Base-by-base conservation (phyloP, 2,329 filamentous ascomycete species). In the Xylariaceae sp. region DNA sequence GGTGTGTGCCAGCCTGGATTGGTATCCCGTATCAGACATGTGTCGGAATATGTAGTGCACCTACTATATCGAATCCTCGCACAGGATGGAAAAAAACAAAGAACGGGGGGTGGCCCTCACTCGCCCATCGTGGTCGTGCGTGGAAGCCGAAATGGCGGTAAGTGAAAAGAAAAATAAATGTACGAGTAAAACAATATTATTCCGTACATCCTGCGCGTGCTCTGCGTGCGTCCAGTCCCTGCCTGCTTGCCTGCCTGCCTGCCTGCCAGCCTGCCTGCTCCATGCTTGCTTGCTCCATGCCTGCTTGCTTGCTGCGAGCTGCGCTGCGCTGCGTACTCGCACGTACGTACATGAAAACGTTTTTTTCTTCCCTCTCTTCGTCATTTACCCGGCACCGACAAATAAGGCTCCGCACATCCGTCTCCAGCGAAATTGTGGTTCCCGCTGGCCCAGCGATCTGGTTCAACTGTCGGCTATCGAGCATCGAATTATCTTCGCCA, bases 401-500 rank as follows among this genome's bases (percentile, higher is more conserved):
- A 58, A 37, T 30, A 41, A 34, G 37, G 39, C 54, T 53, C 56
- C 47, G 45, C 52, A 51, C 51, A 51, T 54, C 58, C 57, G 53
- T 41, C 53, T 57, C 51, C 51, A 11, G 45, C 56, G 44, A 50
- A 55, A 44, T 52, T 60, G 47, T 60, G 57, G 62, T 64, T 60
- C 57, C 51, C 47, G 53, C 47, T 55, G 63, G 64, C 69, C 69
- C 69, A 60, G 62, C 68, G 68, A 71, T 71, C 69, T 70, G 69
- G 68, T 65, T 69, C 66, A 66, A 61, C 67, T 66, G 63, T 63
- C 69, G 68, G 68, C 62, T 71, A 71, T 71, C 69, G 63, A 63
- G 65, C 58, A 67, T 65, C 61, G 58, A 57, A 41, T 13, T 30
- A 30, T 5, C 23, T 30, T 30, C 60, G 49, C 11, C 13, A n/a